Evolutionary conservation across 2,329 filamentous ascomycete species (phyloP), one percentile per base, ranked within the genome.

Genomic region (Hortaea werneckii): DNA sequence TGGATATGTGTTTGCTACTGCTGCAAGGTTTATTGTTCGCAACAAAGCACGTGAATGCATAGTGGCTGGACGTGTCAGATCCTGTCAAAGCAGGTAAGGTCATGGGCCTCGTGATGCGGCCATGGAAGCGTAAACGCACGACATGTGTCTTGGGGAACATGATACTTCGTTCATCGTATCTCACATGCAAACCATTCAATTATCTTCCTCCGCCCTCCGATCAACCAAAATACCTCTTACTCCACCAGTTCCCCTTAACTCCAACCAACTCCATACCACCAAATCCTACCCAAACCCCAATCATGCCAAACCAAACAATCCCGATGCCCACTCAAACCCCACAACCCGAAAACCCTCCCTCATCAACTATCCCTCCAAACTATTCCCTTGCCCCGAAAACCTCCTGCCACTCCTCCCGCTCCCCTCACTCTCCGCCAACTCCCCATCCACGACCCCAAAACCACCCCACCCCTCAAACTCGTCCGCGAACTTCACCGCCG

Each of bases 401-500:
- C 53, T 44, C 44, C 53, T 48, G 26, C 34, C 47, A 5, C 6
- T 29, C 12, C 20, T 29, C n/a, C 41, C 34, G n/a, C 27, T 49
- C 28, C 29, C 38, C 41, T 49, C 43, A 4, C 42, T 46, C 43
- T 40, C 43, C 37, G 34, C 44, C 43, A 52, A 13, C 47, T 48
- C 51, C 29, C 13, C 42, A 41, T 50, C 52, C 20, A 28, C 30
- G 12, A 47, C 42, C 41, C 53, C 65, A 58, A 73, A 72, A 0
- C 70, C 71, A 45, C 68, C 70, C 85, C 85, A 90, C 0, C 80
- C 80, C 35, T 77, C 65, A 58, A 88, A 90, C 47, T 83, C 81
- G 51, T 86, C 80, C 3, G 78, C 81, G 65, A 90, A 85, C 42
- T 78, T 77, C 20, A 86, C 74, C 1, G 85, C 85, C 5, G 82